Base-by-base conservation (phyloP, 208 protist species). In the Trypanosoma congolense region DNA sequence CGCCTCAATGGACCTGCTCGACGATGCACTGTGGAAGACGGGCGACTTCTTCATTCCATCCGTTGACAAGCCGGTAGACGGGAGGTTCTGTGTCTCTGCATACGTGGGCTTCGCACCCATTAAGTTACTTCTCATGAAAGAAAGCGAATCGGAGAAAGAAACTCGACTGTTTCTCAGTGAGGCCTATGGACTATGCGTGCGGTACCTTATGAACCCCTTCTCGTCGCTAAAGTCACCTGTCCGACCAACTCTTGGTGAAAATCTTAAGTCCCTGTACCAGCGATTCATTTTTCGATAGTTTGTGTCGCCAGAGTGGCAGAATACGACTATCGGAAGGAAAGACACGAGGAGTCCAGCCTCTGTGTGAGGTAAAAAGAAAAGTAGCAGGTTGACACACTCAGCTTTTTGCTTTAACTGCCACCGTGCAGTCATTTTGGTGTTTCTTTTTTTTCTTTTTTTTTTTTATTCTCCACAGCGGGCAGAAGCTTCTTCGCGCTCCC, bases 41-140 rank as follows among this genome's bases (percentile, higher is more conserved):
- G 70, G 58, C 12, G 72, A 83, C 31, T 70, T 75, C 33, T 65
- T 75, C 35, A 47, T 79, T 19, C 63, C 72, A 25, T 67, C 70
- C 22, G 66, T 83, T 12, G 77, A 83, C 54, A 68, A 69, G 5
- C 61, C 73, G 21, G 64, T 56, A 25, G 77, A 73, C 6, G 72
- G 77, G 21, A 66, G 69, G 31, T 74, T 77, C 51, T 77, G 46
- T 56, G 70, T 83, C 22, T 83, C 77, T 12, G 77, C 77, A 14
- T 83, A 77, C 56, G 70, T 74, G 16, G 77, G 68, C 3, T 73
- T 83, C 28, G 71, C 77, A 1, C 77, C 77, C 5, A 55, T 76
- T 18, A 70, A 67, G 5, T 50, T 83, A 26, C 56, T 83, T 4
- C 54, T 83, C n/a, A 70, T 83, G 69, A 72, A 79, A 35, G 69